A percentile compares a stretch with the other conserved stretches of the same genome.
Conservation (phyloP, 495 filamentous ascomycete species). For the Tuber borchii region DNA sequence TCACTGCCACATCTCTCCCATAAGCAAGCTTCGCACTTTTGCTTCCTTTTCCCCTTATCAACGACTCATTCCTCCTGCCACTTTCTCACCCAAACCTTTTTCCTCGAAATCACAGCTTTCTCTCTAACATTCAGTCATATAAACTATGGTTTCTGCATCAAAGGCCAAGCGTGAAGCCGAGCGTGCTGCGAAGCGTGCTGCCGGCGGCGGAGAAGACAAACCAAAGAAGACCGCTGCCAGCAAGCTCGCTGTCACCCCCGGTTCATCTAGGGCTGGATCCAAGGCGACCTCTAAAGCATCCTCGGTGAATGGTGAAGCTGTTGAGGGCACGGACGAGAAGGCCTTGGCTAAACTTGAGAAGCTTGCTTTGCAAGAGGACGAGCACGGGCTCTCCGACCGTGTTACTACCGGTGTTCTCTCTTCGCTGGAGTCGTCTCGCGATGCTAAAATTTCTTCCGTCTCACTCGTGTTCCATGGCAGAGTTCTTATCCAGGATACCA, state of each 20-base stretch:
- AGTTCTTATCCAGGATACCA: conserved; percentile 88
- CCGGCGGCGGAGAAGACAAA: conserved; percentile 60
- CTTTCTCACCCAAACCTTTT: neutral
- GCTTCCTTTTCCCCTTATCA: neutral
- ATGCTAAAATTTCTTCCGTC: conserved; percentile 92
- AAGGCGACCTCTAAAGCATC: conserved; percentile 60
- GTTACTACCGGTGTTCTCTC: conserved; percentile 96
- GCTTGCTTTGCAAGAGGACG: conserved; percentile 81
- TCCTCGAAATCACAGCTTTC: neutral
- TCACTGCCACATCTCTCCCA: conserved; percentile 1
- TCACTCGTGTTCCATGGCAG: conserved; percentile 95
- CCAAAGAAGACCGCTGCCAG: conserved; percentile 67
- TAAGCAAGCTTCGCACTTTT: neutral
- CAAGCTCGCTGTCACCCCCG: conserved; percentile 49
- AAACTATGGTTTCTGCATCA: conserved; percentile 80
- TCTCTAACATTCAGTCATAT: neutral
- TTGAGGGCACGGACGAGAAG: conserved; percentile 22
- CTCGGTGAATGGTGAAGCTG: conserved; percentile 63
- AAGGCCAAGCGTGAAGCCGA: conserved; percentile 97
- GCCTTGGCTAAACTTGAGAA: conserved; percentile 46
- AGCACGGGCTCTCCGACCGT: conserved; percentile 90
- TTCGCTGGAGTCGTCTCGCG: conserved; percentile 72
- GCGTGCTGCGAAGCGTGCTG: conserved; percentile 85
- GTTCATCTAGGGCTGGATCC: conserved; percentile 59
- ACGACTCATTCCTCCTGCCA: neutral